Evolutionary conservation across 441 rosid species (phyloP).

Genomic region (Gossypium trilobum): DNA sequence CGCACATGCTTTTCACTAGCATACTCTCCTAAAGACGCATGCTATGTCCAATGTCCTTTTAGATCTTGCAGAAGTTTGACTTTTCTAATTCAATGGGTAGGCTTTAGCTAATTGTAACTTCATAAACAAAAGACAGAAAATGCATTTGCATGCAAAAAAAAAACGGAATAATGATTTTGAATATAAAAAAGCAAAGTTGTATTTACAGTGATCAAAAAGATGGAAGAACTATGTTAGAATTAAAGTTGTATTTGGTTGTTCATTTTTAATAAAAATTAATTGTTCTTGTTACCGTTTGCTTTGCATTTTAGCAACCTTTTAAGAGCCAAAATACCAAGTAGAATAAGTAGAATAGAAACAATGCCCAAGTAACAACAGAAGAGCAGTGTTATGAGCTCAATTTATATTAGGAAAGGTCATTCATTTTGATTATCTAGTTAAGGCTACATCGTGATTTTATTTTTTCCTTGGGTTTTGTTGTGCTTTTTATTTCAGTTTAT

Average conservation of each 20-base stretch:
- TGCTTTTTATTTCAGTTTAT: too few species aligned
- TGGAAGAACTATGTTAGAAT: not conserved
- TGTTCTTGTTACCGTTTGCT: not conserved
- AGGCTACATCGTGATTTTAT: too few species aligned
- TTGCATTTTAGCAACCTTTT: not conserved
- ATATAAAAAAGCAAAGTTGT: too few species aligned
- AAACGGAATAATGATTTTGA: too few species aligned
- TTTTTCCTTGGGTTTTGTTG: too few species aligned
- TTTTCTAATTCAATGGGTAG: not conserved
- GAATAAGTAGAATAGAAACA: not conserved
- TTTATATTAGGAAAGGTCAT: too few species aligned
- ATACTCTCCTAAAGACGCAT: not conserved
- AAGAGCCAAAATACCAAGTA: not conserved
- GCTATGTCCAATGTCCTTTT: not conserved
- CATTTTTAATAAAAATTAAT: not conserved
- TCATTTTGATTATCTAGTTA: too few species aligned
- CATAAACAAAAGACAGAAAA: not conserved
- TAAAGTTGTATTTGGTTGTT: not conserved
- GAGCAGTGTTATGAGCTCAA: not conserved
- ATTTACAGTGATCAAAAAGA: not conserved
- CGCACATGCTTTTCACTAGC: not conserved
- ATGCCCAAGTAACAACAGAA: not conserved
- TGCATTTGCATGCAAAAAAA: too few species aligned
- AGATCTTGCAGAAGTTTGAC: not conserved
- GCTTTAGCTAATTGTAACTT: not conserved